Evolutionary conservation across 164 flowering plant species (phyloP).

Genomic region (Aristolochia californica): DNA sequence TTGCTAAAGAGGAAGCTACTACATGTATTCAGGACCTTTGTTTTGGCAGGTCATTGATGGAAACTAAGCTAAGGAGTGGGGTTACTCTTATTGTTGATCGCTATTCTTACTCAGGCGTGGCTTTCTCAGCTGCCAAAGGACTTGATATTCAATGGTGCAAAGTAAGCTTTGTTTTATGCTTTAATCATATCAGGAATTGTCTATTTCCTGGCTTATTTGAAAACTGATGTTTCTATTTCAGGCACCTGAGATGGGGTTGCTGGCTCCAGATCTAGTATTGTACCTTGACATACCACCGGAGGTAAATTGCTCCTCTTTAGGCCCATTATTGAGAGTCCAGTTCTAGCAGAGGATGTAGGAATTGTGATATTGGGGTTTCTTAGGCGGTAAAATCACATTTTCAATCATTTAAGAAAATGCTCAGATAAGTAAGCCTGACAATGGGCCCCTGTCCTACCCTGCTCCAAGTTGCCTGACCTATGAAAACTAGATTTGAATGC

Average conservation of each 20-base stretch:
- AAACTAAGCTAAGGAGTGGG: conserved; percentile 54
- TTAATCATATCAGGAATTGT: not conserved
- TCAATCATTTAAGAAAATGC: no score
- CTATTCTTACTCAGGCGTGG: conserved; percentile 87
- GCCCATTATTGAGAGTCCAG: not conserved
- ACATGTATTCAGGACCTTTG: not conserved
- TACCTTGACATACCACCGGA: conserved; percentile 69
- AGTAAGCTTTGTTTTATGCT: conserved; percentile 22
- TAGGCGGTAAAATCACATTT: not conserved
- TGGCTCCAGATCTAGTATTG: conserved; percentile 65
- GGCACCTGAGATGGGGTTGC: conserved; percentile 66
- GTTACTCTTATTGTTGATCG: conserved; percentile 81
- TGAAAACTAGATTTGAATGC: no score
- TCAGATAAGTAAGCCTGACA: no score
- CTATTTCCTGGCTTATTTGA: not conserved
- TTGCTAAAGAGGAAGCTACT: not conserved
- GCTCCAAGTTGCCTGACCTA: not conserved
- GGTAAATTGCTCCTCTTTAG: conserved; percentile 17
- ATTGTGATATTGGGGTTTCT: not conserved
- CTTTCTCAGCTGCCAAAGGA: conserved; percentile 89
- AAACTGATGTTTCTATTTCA: conserved; percentile 12
- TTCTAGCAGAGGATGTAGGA: not conserved
- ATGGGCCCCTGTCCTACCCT: not conserved
- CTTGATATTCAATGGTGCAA: conserved; percentile 90
- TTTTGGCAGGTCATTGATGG: conserved; percentile 62